Percentiles rank a stretch among this genome's conserved stretches.
These are phyloP conservation scores for Blastobotrys illinoisensis DNA, from an alignment of 1,139 yeast species.

Conservation along the genomic window DNA sequence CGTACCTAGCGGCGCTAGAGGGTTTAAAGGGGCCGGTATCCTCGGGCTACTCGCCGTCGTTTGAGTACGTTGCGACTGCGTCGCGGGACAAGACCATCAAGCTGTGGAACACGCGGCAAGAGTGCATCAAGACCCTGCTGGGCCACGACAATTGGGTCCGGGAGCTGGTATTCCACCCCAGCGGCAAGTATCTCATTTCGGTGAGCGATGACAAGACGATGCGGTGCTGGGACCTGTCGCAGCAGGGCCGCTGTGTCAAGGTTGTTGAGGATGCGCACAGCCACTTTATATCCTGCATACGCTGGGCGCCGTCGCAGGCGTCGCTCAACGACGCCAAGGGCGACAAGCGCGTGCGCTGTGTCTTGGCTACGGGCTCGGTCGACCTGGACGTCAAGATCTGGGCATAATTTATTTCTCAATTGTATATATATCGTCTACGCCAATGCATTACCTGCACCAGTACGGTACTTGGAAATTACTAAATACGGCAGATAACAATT, in stretches of 20 bases:
- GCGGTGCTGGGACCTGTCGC: constrained; percentile 71
- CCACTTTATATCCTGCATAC: constrained; percentile 63
- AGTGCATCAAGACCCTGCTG: constrained; percentile 46
- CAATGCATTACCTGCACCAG: too few species aligned
- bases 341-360: constrained; percentile 27
- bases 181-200: constrained; percentile 63
- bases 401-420: constrained; percentile 32
- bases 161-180: constrained; percentile 64
- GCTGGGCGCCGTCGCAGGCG: constrained; percentile 45
- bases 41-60: constrained; percentile 21
- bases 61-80: constrained; percentile 55
- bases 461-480: too few species aligned
- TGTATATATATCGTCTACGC: neutral
- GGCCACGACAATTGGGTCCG: constrained; percentile 93
- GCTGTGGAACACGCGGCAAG: constrained; percentile 74
- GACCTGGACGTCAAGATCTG: constrained; percentile 83
- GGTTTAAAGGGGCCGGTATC: constrained; percentile 26
- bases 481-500: too few species aligned
- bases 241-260: constrained; percentile 47
- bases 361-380: constrained; percentile 74
- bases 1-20: constrained; percentile 46
- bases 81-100: constrained; percentile 75
- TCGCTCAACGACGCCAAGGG: constrained; percentile 16
- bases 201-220: constrained; percentile 78
- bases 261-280: constrained; percentile 57